Conservation (phyloP, 2,329 filamentous ascomycete genomes). For the Arachnopeziza araneosa region DNA sequence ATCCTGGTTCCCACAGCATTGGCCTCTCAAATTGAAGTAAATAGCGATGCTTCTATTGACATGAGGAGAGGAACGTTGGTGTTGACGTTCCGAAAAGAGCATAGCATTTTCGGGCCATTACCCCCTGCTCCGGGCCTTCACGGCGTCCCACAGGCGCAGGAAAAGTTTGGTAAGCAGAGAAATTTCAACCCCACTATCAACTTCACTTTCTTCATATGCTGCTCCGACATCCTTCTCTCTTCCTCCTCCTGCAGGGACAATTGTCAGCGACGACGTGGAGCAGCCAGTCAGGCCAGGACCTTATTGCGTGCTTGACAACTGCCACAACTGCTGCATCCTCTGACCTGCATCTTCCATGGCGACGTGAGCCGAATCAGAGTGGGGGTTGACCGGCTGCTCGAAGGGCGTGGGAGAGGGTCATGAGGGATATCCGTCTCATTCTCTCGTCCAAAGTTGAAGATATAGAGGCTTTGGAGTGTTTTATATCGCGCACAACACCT, state of each 20-base stretch:
- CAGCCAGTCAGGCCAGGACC: constrained; percentile 10
- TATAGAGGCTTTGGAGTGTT: background rate
- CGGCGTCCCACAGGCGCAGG: background rate
- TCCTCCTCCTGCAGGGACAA: background rate
- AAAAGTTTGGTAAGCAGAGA: constrained; percentile 8
- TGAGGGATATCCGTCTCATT: background rate
- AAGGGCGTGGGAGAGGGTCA: background rate
- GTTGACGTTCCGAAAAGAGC: background rate
- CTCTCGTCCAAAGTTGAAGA: background rate
- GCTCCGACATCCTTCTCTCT: background rate
- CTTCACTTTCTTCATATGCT: background rate
- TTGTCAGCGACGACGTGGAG: background rate
- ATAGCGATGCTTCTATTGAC: background rate
- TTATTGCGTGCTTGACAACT: constrained; percentile 20
- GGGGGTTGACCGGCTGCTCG: constrained; percentile 10
- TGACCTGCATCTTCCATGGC: constrained; percentile 6
- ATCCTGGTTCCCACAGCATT: too few species aligned
- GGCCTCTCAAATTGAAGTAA: background rate
- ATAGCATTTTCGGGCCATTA: background rate
- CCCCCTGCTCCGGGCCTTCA: background rate
- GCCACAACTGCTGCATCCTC: background rate
- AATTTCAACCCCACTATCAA: constrained; percentile 1
- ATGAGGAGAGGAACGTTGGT: background rate
- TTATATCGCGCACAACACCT: background rate
- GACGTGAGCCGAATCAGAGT: constrained; percentile 12